Conservation (phyloP, 2,329 filamentous ascomycete species). For the Ascochyta koolunga region DNA sequence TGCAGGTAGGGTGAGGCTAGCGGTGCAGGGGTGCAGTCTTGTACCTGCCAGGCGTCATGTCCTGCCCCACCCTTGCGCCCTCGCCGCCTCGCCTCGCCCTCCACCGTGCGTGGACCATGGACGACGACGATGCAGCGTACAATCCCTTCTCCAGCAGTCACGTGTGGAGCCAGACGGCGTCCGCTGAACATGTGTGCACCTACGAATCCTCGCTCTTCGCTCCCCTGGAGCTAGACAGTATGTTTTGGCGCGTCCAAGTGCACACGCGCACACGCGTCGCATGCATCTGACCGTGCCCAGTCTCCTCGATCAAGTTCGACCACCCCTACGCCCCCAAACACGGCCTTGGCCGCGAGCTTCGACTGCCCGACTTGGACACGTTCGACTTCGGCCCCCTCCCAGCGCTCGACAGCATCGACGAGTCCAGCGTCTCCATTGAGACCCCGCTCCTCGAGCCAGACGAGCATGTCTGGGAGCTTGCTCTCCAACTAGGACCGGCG, state of each 20-base stretch:
- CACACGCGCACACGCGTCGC: constrained; percentile 29
- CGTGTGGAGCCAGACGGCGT: constrained; percentile 63
- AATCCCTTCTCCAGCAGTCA: constrained; percentile 69
- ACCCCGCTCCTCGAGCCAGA: constrained; percentile 35
- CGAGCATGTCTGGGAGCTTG: constrained; percentile 50
- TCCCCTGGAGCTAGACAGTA: constrained; percentile 45
- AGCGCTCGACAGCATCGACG: constrained; percentile 42
- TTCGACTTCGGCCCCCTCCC: constrained; percentile 50
- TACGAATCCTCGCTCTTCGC: constrained; percentile 42
- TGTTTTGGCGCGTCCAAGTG: constrained; percentile 32
- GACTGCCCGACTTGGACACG: constrained; percentile 46
- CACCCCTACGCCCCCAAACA: constrained; percentile 50
- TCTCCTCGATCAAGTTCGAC: constrained; percentile 44
- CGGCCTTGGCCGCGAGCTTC: constrained; percentile 42
- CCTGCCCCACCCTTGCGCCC: constrained; percentile 8
- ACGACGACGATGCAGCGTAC: constrained; percentile 49
- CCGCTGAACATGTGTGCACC: constrained; percentile 37
- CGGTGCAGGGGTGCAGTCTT: constrained; percentile 30
- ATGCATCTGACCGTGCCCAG: constrained; percentile 34
- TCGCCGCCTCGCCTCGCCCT: constrained; percentile 20
- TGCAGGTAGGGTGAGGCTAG: constrained; percentile 20
- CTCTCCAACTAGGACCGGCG: constrained; percentile 39
- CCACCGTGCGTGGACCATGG: constrained; percentile 9
- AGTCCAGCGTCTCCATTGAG: constrained; percentile 36
- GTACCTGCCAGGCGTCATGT: constrained; percentile 43